Evolutionary conservation across 306 rosid genomes (phyloP).

Genomic region (Rosa multiflora): DNA sequence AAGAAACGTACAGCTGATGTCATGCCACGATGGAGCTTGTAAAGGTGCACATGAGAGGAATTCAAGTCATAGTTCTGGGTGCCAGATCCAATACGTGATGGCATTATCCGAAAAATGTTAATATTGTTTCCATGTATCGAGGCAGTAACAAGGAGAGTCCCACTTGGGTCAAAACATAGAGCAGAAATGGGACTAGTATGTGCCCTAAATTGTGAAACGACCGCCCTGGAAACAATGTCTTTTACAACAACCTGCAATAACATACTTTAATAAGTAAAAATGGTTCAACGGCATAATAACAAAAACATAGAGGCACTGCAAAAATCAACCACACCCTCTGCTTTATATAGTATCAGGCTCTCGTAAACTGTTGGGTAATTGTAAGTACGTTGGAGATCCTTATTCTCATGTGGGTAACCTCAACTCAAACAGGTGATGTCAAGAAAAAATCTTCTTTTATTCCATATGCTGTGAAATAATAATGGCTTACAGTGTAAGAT

Average conservation of each 20-base stretch:
- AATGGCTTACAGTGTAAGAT: conserved; percentile 5
- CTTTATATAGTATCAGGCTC: neutral
- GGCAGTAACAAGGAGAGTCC: conserved; percentile 87
- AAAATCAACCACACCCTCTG: conserved; percentile 9
- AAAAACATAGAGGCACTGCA: conserved; percentile 5
- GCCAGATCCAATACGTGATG: conserved; percentile 61
- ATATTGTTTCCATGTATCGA: conserved; percentile 87
- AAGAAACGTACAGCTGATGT: conserved; percentile 75
- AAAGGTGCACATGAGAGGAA: conserved; percentile 82
- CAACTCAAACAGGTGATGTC: conserved; percentile 3
- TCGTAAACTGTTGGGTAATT: conserved; percentile 3
- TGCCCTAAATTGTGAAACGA: conserved; percentile 83
- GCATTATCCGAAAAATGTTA: conserved; percentile 84
- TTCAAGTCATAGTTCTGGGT: conserved; percentile 63
- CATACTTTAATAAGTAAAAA: conserved; percentile 20
- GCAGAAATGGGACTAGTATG: conserved; percentile 92
- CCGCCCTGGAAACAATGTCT: conserved; percentile 71
- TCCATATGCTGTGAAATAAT: neutral
- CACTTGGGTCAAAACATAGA: conserved; percentile 89
- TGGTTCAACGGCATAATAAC: conserved; percentile 1
- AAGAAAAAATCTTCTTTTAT: neutral
- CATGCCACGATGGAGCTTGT: conserved; percentile 93
- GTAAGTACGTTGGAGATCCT: neutral
- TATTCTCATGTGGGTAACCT: neutral
- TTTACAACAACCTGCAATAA: conserved; percentile 77